phyloP scores from a whole-genome alignment of 2,329 filamentous ascomycete genomes.

The Tolypocladium nubicola region DNA sequence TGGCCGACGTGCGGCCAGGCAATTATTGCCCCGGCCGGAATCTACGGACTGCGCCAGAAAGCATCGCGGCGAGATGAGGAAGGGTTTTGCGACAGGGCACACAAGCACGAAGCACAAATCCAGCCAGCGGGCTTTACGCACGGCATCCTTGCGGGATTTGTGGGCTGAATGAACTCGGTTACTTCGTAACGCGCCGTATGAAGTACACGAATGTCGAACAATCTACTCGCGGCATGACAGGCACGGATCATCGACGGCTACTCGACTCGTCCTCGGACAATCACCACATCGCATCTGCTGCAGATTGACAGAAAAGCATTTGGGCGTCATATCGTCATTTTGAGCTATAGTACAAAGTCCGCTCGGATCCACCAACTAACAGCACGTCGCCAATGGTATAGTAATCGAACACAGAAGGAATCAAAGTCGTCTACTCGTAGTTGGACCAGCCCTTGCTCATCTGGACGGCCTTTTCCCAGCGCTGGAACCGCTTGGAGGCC shows the following conservation, averaged over 20 bases:
- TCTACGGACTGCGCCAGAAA: neutral
- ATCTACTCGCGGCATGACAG: no score
- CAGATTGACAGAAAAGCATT: neutral
- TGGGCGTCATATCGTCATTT: neutral
- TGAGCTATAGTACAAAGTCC: neutral
- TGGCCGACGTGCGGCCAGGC: neutral
- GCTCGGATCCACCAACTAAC: neutral
- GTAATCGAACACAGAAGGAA: neutral
- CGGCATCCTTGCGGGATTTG: neutral
- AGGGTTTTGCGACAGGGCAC: neutral
- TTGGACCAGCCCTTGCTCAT: conserved; percentile 66
- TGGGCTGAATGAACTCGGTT: neutral
- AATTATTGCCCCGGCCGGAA: neutral
- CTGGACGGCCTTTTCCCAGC: conserved; percentile 67
- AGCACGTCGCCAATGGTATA: neutral
- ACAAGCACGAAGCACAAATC: neutral
- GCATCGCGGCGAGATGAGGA: neutral
- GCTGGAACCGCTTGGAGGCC: conserved; percentile 52
- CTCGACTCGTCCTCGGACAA: neutral
- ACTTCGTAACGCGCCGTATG: neutral
- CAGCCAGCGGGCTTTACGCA: neutral
- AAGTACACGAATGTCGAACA: no score
- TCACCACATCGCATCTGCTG: neutral
- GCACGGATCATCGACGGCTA: neutral
- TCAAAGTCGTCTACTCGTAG: conserved; percentile 6